These are phyloP conservation scores for Sphagnum tenellum DNA, from an alignment of 225 moss, liverwort and hornwort species.

Conservation along the genomic window DNA sequence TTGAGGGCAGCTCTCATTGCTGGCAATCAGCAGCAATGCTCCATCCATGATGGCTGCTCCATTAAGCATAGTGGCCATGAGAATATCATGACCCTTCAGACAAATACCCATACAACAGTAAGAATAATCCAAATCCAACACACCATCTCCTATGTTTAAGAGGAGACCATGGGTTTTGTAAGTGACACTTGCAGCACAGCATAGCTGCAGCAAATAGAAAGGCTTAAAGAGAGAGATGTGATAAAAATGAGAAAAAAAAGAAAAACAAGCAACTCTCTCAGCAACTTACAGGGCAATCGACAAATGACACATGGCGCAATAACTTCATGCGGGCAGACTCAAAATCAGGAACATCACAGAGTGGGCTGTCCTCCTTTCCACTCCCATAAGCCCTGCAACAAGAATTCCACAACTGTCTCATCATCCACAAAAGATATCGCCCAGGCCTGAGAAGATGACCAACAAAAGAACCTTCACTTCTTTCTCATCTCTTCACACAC, in stretches of 20 bases:
- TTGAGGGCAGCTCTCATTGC: constrained; percentile 98
- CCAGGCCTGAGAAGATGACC: no score
- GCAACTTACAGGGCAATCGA: constrained; percentile 88
- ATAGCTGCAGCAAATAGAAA: background rate
- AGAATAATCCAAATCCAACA: background rate
- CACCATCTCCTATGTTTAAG: background rate
- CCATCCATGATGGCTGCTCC: constrained; percentile 99
- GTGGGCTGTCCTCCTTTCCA: constrained; percentile 77
- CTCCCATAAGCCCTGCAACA: constrained; percentile 77
- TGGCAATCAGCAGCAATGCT: constrained; percentile 90
- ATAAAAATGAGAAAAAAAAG: background rate
- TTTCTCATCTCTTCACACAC: no score
- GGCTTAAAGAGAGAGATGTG: background rate
- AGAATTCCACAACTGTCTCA: constrained; percentile 2
- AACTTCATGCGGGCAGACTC: constrained; percentile 89
- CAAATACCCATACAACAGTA: background rate
- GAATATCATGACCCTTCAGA: constrained; percentile 90
- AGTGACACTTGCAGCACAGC: background rate
- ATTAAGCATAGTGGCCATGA: constrained; percentile 99
- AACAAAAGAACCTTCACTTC: background rate
- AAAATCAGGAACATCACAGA: constrained; percentile 79
- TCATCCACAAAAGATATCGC: background rate
- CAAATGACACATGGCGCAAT: constrained; percentile 91
- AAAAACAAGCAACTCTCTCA: background rate
- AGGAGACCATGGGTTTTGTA: background rate